Evolutionary conservation across 1,284 basidiomycete genomes (phyloP).

Genomic region (Megacollybia platyphylla): DNA sequence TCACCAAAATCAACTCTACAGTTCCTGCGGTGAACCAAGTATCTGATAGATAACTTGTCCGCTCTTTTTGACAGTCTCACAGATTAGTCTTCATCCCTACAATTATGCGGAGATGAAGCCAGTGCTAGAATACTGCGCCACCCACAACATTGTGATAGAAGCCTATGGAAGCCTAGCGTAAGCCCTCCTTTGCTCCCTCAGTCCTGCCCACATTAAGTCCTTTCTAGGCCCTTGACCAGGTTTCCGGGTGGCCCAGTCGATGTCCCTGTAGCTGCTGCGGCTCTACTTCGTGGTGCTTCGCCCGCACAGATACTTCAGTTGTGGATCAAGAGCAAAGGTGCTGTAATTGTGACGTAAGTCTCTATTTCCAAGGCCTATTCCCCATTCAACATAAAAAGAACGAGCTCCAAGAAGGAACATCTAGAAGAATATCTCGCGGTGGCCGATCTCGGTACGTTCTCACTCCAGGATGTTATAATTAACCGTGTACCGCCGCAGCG

Average conservation of each 20-base stretch:
- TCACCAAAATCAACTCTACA: constrained; percentile 33
- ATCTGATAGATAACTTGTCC: constrained; percentile 2
- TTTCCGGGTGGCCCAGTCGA: constrained; percentile 46
- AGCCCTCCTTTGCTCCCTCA: constrained; percentile 4
- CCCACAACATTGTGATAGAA: constrained; percentile 40
- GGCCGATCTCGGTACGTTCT: constrained; percentile 39
- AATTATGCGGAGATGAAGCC: constrained; percentile 28
- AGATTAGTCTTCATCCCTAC: constrained; percentile 35
- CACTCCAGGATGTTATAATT: neutral
- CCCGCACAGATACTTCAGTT: constrained; percentile 44
- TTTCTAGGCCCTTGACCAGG: constrained; percentile 32
- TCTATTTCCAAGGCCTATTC: neutral
- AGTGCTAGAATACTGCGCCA: constrained; percentile 29
- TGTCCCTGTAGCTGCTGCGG: constrained; percentile 32
- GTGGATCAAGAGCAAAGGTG: constrained; percentile 38
- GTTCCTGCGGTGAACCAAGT: constrained; percentile 53
- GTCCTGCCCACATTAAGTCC: neutral
- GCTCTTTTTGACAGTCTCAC: neutral
- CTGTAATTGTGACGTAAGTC: constrained; percentile 33
- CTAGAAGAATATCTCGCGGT: constrained; percentile 57
- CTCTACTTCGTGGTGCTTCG: constrained; percentile 27
- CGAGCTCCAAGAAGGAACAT: constrained; percentile 51
- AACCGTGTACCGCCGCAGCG: constrained; percentile 12
- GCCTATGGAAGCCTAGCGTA: constrained; percentile 43
- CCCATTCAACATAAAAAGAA: constrained; percentile 21